Evolutionary conservation across 2,329 filamentous ascomycete genomes (phyloP).

Genomic region (Clarireedia hainanense): DNA sequence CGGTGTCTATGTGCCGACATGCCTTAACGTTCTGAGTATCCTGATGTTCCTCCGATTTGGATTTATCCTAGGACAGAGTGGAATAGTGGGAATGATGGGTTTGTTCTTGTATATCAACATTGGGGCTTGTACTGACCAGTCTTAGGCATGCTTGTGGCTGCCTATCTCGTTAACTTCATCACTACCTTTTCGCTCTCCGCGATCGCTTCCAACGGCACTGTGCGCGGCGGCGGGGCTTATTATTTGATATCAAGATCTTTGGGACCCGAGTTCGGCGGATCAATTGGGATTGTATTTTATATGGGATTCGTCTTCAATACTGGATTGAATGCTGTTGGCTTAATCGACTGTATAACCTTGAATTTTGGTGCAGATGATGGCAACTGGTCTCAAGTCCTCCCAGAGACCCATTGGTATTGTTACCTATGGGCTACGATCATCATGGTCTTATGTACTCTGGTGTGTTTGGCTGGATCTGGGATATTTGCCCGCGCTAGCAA

Average conservation of each 20-base stretch:
- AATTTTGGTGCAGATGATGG: constrained; percentile 57
- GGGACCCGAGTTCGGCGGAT: constrained; percentile 82
- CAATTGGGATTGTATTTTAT: constrained; percentile 82
- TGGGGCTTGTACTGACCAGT: background rate
- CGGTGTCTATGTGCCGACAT: constrained; percentile 82
- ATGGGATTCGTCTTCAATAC: constrained; percentile 85
- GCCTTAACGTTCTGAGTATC: constrained; percentile 80
- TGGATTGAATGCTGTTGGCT: constrained; percentile 77
- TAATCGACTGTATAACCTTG: constrained; percentile 73
- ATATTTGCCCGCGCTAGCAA: constrained; percentile 78
- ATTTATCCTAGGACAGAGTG: constrained; percentile 57
- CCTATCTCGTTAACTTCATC: constrained; percentile 76
- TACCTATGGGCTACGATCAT: constrained; percentile 70
- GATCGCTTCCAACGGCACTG: constrained; percentile 83
- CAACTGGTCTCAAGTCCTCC: constrained; percentile 51
- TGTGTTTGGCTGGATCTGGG: constrained; percentile 73
- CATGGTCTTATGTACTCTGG: constrained; percentile 60
- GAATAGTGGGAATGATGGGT: constrained; percentile 10
- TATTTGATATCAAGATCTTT: constrained; percentile 81
- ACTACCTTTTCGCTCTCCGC: constrained; percentile 82
- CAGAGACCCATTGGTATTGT: constrained; percentile 65
- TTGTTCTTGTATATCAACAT: background rate
- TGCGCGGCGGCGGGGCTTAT: constrained; percentile 80
- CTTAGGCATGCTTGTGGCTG: constrained; percentile 54
- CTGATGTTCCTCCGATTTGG: constrained; percentile 90